A percentile compares a stretch with the other conserved stretches of the same genome.
phyloP scores from a whole-genome alignment of 2,329 filamentous ascomycete species.

The Pseudocercospora vitis region DNA sequence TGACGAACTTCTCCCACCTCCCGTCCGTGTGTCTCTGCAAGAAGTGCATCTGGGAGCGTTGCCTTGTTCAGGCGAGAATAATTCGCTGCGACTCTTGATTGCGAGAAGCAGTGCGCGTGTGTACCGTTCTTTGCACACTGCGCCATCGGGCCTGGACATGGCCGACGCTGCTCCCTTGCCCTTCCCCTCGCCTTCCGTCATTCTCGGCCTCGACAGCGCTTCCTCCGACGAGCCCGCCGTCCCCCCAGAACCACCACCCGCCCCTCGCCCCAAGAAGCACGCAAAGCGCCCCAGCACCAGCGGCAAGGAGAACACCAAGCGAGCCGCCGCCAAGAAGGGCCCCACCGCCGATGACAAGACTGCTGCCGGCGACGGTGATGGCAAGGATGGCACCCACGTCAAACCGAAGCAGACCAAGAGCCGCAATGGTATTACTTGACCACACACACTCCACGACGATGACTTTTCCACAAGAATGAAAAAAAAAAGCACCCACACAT shows the following conservation, averaged over 20 bases:
- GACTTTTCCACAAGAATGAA: conserved; percentile 5
- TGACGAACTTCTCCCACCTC: not conserved
- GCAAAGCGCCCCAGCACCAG: conserved; percentile 28
- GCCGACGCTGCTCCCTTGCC: conserved; percentile 54
- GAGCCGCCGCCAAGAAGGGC: conserved; percentile 26
- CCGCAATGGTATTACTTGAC: conserved; percentile 63
- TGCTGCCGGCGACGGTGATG: conserved; percentile 18
- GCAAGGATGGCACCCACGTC: conserved; percentile 42
- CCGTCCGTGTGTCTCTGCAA: not conserved
- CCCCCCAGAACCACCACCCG: conserved; percentile 27
- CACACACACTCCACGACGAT: conserved; percentile 12
- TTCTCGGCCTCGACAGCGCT: conserved; percentile 39
- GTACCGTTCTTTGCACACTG: conserved; percentile 5
- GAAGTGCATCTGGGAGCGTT: not conserved
- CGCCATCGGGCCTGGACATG: conserved; percentile 34
- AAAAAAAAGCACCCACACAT: too few species aligned
- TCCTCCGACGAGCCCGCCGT: conserved; percentile 27
- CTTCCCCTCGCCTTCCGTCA: conserved; percentile 61
- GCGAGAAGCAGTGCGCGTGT: not conserved
- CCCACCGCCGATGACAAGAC: conserved; percentile 20
- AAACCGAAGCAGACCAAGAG: conserved; percentile 75
- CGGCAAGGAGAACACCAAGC: conserved; percentile 29
- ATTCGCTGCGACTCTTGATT: not conserved
- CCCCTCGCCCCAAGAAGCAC: conserved; percentile 34
- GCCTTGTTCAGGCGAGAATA: conserved; percentile 4